Base-by-base conservation (phyloP, 257 asterid genomes). In the Craterostigma plantagineum region DNA sequence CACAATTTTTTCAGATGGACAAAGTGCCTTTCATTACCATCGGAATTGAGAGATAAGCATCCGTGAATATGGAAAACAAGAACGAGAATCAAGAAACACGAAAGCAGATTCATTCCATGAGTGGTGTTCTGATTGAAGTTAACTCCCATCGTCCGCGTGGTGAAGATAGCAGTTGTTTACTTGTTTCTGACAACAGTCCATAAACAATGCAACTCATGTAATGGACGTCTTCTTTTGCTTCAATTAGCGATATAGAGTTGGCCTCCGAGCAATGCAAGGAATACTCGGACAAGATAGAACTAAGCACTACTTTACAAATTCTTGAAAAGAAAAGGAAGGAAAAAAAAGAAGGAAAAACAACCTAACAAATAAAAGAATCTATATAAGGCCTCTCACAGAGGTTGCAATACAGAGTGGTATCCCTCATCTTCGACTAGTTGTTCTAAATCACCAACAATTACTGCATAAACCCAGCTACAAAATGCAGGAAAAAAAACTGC, bases 11-110 rank as follows among this genome's bases (percentile, higher is more conserved):
- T 10, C 48, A 2, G 2, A 3, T 1, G 18, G 10, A 12, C 8
- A 42, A 37, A n/a, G 14, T 14, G 27, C 17, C 16, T 30, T 14
- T 8, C 10, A 16, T 51, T 77, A 90, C 99, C 99, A 67, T 90
- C 92, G 39, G 81, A 57, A 64, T 72, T 80, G 56, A 83, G 84
- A 7, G 87, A 67, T 44, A 42, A 68, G 63, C 86, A 64, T n/a
- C 79, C 76, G 17, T 50, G 80, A 57, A 65, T 52, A 23, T 69
- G 50, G 39, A 60, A 65, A 51, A 61, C 51, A 54, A 80, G 69
- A 56, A 90, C 55, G 56, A 73, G 35, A 60, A 77, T 67, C n/a
- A n/a, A n/a, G n/a, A n/a, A n/a, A n/a, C n/a, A n/a, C n/a, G n/a
- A n/a, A n/a, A n/a, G n/a, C n/a, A n/a, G n/a, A n/a, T n/a, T n/a